A percentile compares a stretch with the other conserved stretches of the same genome.
Conservation (phyloP, 2,329 filamentous ascomycete genomes). For the Phialophora chinensis region DNA sequence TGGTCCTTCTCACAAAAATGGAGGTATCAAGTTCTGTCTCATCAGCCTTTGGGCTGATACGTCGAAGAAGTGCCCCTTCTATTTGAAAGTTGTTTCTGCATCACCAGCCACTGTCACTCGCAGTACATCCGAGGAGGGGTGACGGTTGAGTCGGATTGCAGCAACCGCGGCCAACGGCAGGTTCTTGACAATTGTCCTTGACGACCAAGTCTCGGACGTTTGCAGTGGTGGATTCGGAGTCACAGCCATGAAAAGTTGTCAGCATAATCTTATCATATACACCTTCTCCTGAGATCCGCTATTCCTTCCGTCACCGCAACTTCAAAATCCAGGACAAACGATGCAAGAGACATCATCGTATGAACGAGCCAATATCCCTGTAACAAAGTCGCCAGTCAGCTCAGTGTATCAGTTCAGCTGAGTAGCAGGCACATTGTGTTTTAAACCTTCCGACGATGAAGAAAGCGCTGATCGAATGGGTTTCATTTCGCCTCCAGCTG, state of each 20-base stretch:
- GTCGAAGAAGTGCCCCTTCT: background rate
- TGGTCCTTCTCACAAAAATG: background rate
- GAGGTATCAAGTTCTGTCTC: background rate
- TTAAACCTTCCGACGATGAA: background rate
- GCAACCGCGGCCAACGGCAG: background rate
- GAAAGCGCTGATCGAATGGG: slow-evolving; percentile 1
- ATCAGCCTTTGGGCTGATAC: background rate
- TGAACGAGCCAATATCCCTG: background rate
- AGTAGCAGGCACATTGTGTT: background rate
- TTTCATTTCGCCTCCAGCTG: slow-evolving; percentile 4
- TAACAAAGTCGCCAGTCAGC: background rate
- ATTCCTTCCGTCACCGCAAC: slow-evolving; percentile 2
- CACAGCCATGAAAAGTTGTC: slow-evolving; percentile 11
- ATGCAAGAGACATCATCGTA: background rate
- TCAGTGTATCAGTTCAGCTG: slow-evolving; percentile 23
- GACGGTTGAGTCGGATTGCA: background rate
- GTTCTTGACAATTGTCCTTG: background rate
- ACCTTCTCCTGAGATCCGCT: background rate
- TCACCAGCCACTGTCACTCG: background rate
- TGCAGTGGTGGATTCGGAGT: background rate
- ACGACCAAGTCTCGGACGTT: background rate
- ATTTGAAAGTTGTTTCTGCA: background rate
- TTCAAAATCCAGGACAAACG: background rate
- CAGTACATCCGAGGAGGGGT: background rate
- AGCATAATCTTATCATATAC: slow-evolving; percentile 12